Conservation (phyloP, 2,329 filamentous ascomycete genomes). For the Paraphoma sp. region DNA sequence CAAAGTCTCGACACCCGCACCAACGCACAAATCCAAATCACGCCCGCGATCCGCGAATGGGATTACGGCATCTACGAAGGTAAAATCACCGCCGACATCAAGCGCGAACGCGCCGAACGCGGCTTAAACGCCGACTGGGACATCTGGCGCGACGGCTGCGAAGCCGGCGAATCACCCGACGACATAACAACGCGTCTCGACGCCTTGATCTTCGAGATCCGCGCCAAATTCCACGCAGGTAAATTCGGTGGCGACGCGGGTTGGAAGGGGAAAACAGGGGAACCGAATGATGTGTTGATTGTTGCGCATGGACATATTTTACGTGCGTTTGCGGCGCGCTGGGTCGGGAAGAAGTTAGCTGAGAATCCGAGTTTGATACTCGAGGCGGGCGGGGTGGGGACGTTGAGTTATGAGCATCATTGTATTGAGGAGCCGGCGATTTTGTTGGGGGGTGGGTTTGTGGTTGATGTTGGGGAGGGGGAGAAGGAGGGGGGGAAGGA, state of each 20-base stretch:
- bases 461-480: constrained; percentile 56
- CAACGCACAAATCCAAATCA: constrained; percentile 56
- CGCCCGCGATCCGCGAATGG: constrained; percentile 65
- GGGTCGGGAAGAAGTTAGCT: constrained; percentile 75
- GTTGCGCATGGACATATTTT: constrained; percentile 93
- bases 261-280: constrained; percentile 35
- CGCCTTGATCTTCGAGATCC: constrained; percentile 75
- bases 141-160: constrained; percentile 86
- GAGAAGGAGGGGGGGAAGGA: constrained; percentile 46
- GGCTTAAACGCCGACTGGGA: constrained; percentile 72
- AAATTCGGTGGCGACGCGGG: constrained; percentile 65
- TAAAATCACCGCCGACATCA: constrained; percentile 55
- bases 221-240: constrained; percentile 54
- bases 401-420: constrained; percentile 60
- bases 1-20: constrained; percentile 36
- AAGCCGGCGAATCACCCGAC: constrained; percentile 78
- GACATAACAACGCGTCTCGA: constrained; percentile 78
- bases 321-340: constrained; percentile 85
- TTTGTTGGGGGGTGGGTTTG: constrained; percentile 58
- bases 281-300: constrained; percentile 72
- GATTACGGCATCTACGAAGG: constrained; percentile 70
- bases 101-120: constrained; percentile 51
- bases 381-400: constrained; percentile 67
- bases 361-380: constrained; percentile 81
- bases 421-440: constrained; percentile 59